phyloP scores from a whole-genome alignment of 2,329 filamentous ascomycete species.

The Pochonia chlamydosporia region DNA sequence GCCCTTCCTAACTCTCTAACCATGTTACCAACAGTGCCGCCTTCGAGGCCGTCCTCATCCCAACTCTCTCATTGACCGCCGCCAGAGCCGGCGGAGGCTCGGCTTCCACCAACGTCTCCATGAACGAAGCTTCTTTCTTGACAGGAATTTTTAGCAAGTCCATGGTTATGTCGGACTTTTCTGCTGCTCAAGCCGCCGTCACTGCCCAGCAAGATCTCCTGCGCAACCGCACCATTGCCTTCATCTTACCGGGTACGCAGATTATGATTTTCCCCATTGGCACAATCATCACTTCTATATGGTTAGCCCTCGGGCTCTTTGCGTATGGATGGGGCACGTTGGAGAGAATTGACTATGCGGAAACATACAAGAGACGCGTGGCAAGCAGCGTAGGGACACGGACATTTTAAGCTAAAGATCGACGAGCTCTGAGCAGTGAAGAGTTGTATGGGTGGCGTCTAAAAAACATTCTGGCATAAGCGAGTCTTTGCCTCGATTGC shows the following conservation, averaged over 20 bases:
- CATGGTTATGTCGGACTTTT: slow-evolving; percentile 45
- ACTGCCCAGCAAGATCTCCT: slow-evolving; percentile 39
- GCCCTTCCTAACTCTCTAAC: background rate
- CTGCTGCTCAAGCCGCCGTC: slow-evolving; percentile 43
- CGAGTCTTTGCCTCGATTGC: too few species aligned
- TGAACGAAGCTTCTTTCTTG: slow-evolving; percentile 66
- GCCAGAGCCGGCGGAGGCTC: slow-evolving; percentile 41
- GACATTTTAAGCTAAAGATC: too few species aligned
- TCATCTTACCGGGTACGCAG: slow-evolving; percentile 62
- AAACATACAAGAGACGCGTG: slow-evolving; percentile 48
- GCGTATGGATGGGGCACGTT: slow-evolving; percentile 61
- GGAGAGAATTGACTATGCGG: slow-evolving; percentile 59
- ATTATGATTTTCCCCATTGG: slow-evolving; percentile 67
- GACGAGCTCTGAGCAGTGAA: too few species aligned
- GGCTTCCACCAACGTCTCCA: slow-evolving; percentile 59
- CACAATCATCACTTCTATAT: slow-evolving; percentile 58
- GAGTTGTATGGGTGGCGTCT: too few species aligned
- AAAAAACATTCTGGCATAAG: too few species aligned
- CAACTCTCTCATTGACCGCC: slow-evolving; percentile 61
- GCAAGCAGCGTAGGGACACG: background rate
- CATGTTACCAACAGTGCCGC: slow-evolving; percentile 35
- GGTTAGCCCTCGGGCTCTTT: slow-evolving; percentile 50
- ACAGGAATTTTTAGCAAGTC: slow-evolving; percentile 62
- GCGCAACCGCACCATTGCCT: slow-evolving; percentile 50
- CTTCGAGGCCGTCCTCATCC: slow-evolving; percentile 60